These are phyloP conservation scores for Pseudocercospora fuligena DNA, from an alignment of 2,329 filamentous ascomycete genomes.

Conservation along the genomic window DNA sequence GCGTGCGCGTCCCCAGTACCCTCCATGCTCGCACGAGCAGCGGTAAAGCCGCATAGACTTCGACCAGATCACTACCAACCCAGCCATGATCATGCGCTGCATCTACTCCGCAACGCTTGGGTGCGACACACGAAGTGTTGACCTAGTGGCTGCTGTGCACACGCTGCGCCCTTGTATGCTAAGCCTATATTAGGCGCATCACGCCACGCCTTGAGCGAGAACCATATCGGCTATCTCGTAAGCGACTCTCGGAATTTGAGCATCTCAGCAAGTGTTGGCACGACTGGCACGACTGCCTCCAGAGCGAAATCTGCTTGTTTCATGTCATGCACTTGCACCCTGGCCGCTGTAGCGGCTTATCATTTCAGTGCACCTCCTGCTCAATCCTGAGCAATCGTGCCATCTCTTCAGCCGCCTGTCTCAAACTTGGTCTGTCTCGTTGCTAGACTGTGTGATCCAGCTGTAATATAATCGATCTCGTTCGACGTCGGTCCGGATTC, in stretches of 20 bases:
- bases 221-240: background rate
- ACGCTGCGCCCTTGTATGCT: background rate
- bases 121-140: background rate
- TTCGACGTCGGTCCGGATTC: background rate
- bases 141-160: background rate
- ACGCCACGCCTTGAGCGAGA: background rate
- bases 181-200: background rate
- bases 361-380: background rate
- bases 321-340: background rate
- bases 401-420: constrained; percentile 1
- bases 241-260: too few relatives aligned
- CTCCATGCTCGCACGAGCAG: background rate
- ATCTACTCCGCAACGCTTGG: background rate
- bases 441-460: background rate
- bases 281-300: background rate
- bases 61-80: background rate
- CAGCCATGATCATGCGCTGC: background rate
- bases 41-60: constrained; percentile 17
- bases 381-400: background rate
- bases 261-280: background rate
- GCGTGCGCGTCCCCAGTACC: background rate
- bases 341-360: background rate
- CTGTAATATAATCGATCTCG: constrained; percentile 1
- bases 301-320: background rate
- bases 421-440: background rate